Base-by-base conservation (phyloP, 257 asterid genomes). In the Handroanthus guayacan region DNA sequence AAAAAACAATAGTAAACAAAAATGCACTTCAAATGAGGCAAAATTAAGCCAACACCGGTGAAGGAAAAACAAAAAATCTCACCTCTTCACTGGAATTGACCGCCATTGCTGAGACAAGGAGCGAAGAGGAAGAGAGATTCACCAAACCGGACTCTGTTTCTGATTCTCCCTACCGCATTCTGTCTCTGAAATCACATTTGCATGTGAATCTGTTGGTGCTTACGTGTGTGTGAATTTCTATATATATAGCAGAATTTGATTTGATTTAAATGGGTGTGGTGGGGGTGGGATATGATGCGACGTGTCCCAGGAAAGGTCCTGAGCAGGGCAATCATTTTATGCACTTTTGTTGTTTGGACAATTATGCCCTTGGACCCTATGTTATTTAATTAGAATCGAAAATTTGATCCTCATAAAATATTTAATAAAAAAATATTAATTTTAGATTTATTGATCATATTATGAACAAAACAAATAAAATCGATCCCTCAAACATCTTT, bases 251-350 rank as follows among this genome's bases (percentile, higher is more conserved):
- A 57, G 31, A 0, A 62, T 9, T n/a, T 25, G 37, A 73, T 25
- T 17, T 51, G 9, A 47, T 9, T 9, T 5, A 43, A 43, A 43
- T 9, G 44, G 13, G 44, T 9, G 14, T 45, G 51, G 61, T 11
- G 44, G 71, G 17, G 4, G 1, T 31, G 36, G 63, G 47, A 36
- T 36, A 45, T 69, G 48, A 51, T 10, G 45, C 41, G 48, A n/a
- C 70, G 77, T 47, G 50, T 57, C 71, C 75, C 80, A 62, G 82
- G 73, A 65, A 69, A 75, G 80, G 72, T 76, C 75, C 78, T 72
- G 81, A 79, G 60, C 74, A 72, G 79, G 75, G 76, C 87, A 80
- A 80, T 67, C 80, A 76, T 76, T 62, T 78, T 72, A 74, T 76
- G 78, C 73, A 38, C 75, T 70, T 61, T 45, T 44, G 5, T n/a